Evolutionary conservation across 2,329 filamentous ascomycete genomes (phyloP).

Genomic region (Penicillium aurantiogriseum): DNA sequence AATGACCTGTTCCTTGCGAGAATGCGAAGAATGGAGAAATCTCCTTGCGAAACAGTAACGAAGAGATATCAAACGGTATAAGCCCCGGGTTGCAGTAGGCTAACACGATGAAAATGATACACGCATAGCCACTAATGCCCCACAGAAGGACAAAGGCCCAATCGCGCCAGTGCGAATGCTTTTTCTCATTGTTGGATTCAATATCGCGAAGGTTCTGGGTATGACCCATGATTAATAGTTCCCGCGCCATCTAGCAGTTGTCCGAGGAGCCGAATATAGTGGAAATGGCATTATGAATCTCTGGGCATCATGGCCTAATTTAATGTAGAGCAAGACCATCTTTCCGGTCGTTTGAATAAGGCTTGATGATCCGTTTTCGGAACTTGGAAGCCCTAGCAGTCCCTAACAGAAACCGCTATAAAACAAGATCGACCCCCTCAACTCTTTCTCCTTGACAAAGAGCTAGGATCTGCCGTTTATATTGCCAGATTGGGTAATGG

Average conservation of each 20-base stretch:
- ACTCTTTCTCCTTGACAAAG: neutral
- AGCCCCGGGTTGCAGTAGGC: slow-evolving; percentile 22
- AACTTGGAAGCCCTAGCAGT: neutral
- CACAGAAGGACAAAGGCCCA: slow-evolving; percentile 24
- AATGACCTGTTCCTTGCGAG: slow-evolving; percentile 25
- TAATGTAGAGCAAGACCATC: neutral
- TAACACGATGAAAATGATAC: slow-evolving; percentile 23
- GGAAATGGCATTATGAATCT: neutral
- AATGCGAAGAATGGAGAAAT: slow-evolving; percentile 33
- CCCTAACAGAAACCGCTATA: neutral
- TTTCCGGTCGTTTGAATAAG: slow-evolving; percentile 2
- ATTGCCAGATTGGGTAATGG: neutral
- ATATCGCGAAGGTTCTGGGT: slow-evolving; percentile 17
- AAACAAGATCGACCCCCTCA: slow-evolving; percentile 1
- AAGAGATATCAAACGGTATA: slow-evolving; percentile 19
- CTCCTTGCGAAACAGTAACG: slow-evolving; percentile 22
- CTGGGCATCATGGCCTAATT: slow-evolving; percentile 1
- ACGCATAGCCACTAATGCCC: slow-evolving; percentile 24
- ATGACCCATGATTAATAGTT: slow-evolving; percentile 23
- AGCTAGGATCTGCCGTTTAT: neutral
- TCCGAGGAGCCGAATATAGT: neutral
- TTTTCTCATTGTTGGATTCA: slow-evolving; percentile 19
- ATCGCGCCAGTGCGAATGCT: slow-evolving; percentile 17
- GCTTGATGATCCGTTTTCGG: slow-evolving; percentile 6
- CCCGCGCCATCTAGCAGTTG: neutral